Conservation (phyloP, 73 alveolate species). For the Paramecium sonneborni region DNA sequence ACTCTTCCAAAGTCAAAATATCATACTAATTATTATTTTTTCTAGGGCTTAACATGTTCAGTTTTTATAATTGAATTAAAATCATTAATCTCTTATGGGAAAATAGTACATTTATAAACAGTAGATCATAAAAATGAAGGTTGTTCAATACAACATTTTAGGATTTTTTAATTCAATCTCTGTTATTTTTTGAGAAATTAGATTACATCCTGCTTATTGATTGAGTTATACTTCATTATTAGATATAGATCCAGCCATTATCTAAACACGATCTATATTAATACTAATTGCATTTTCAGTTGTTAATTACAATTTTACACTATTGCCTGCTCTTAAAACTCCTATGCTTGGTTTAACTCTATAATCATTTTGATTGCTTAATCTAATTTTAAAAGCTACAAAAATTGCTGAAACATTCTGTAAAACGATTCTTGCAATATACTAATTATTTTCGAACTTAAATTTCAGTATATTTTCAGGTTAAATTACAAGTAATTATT, state of each 20-base stretch:
- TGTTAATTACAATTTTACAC: neutral
- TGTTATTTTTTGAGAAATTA: neutral
- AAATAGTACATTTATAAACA: neutral
- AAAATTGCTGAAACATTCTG: neutral
- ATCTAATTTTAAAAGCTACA: conserved; percentile 7
- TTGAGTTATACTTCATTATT: neutral
- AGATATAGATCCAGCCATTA: neutral
- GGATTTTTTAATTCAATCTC: neutral
- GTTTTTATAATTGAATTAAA: neutral
- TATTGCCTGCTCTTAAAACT: neutral
- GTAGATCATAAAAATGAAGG: no score
- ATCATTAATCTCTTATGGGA: neutral
- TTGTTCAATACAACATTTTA: neutral
- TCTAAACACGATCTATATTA: neutral
- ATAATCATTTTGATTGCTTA: conserved; percentile 15
- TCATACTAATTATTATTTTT: neutral
- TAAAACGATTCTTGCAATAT: neutral
- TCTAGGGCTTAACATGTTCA: neutral
- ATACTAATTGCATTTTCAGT: neutral
- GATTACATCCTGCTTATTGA: neutral
- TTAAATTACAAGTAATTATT: neutral
- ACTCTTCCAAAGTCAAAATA: neutral
- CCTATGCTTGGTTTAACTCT: neutral
- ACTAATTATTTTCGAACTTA: neutral
- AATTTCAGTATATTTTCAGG: neutral